Conservation (phyloP, 352 stramenopile genomes). For the Elongisporangium undulatum region DNA sequence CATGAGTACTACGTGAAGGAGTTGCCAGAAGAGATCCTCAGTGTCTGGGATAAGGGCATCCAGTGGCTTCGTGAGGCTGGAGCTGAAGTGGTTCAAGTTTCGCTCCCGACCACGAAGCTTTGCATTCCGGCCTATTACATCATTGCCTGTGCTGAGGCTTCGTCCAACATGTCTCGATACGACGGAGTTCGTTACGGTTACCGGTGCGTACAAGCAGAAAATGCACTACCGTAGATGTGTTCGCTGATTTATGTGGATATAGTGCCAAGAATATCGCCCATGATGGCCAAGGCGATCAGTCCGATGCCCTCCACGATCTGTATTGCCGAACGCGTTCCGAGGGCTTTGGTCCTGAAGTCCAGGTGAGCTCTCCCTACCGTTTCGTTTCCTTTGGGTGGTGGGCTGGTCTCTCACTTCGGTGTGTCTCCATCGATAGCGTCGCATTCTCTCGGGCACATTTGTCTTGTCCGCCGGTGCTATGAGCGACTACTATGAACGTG, state of each 20-base stretch:
- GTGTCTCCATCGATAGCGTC: slow-evolving; percentile 31
- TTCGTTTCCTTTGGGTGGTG: not conserved
- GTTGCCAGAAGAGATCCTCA: slow-evolving; percentile 76
- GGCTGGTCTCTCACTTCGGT: not conserved
- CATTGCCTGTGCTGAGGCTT: slow-evolving; percentile 96
- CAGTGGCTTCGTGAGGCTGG: slow-evolving; percentile 62
- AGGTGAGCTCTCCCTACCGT: slow-evolving; percentile 28
- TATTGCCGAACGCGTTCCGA: slow-evolving; percentile 86
- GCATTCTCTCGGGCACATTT: slow-evolving; percentile 90
- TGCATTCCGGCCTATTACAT: slow-evolving; percentile 98
- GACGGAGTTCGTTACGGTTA: slow-evolving; percentile 93
- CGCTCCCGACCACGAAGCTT: slow-evolving; percentile 74
- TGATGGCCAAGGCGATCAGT: slow-evolving; percentile 55
- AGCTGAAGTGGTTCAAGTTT: slow-evolving; percentile 72
- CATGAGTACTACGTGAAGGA: slow-evolving; percentile 94
- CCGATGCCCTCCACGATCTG: slow-evolving; percentile 76
- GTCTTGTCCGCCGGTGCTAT: slow-evolving; percentile 86
- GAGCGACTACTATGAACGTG: slow-evolving; percentile 89
- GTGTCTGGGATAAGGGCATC: slow-evolving; percentile 81
- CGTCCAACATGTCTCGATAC: slow-evolving; percentile 97
- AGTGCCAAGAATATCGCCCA: slow-evolving; percentile 52
- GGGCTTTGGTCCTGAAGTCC: slow-evolving; percentile 91
- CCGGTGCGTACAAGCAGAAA: slow-evolving; percentile 21
- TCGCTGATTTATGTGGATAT: slow-evolving; percentile 1
- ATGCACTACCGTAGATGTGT: not conserved